Evolutionary conservation across 345 rosid genomes (phyloP).

Genomic region (Eucalyptus pumila): DNA sequence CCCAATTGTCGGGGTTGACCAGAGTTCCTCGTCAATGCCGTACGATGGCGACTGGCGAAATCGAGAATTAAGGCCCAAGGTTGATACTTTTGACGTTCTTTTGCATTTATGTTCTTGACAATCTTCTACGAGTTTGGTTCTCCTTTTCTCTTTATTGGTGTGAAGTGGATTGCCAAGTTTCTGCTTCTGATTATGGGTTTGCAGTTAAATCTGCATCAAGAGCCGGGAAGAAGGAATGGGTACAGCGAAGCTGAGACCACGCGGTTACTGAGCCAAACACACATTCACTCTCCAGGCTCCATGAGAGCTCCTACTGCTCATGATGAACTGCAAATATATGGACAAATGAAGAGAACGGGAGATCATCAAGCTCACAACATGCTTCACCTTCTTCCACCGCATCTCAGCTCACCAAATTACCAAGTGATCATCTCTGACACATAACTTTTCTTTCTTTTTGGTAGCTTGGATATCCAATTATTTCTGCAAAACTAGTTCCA

Average conservation of each 20-base stretch:
- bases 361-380: conserved; percentile 6
- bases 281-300: conserved; percentile 32
- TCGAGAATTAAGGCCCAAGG: conserved; percentile 29
- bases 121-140: neutral
- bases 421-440: conserved; percentile 11
- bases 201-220: neutral
- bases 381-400: conserved; percentile 24
- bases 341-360: conserved; percentile 12
- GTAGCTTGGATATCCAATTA: neutral
- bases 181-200: neutral
- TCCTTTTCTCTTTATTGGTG: neutral
- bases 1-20: conserved; percentile 5
- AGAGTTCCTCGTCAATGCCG: conserved; percentile 2
- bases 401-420: conserved; percentile 4
- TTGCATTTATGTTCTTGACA: neutral
- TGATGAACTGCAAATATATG: conserved; percentile 18
- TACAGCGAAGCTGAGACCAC: conserved; percentile 33
- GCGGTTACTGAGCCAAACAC: conserved; percentile 46
- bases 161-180: neutral
- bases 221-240: conserved; percentile 8
- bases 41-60: conserved; percentile 28
- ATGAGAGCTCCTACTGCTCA: neutral
- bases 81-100: neutral
- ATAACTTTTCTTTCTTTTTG: neutral
- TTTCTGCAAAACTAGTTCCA: neutral